A percentile compares a stretch with the other conserved stretches of the same genome.
Conservation (phyloP, 2,329 filamentous ascomycete species). For the Nectriaceae sp. region DNA sequence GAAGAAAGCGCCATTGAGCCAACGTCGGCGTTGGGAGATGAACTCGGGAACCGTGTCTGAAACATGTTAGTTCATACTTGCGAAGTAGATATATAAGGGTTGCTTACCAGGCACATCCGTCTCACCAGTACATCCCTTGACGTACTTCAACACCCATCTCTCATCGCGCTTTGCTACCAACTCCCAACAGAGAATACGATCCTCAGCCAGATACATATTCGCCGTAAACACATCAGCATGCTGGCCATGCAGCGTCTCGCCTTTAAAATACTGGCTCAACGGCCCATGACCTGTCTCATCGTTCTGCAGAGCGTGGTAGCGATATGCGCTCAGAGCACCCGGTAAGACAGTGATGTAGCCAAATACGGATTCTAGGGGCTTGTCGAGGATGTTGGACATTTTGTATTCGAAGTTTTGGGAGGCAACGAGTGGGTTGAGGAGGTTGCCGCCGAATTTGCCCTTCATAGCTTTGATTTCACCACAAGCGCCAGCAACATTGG, state of each 20-base stretch:
- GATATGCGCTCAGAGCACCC: conserved; percentile 91
- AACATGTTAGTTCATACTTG: conserved; percentile 25
- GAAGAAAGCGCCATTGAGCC: conserved; percentile 99
- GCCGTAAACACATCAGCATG: conserved; percentile 97
- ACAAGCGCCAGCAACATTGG: conserved; percentile 93
- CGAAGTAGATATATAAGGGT: neutral
- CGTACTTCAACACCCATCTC: conserved; percentile 97
- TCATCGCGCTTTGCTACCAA: conserved; percentile 92
- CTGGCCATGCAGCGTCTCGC: conserved; percentile 92
- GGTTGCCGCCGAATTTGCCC: conserved; percentile 76
- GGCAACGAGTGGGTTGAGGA: conserved; percentile 92
- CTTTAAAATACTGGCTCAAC: conserved; percentile 98
- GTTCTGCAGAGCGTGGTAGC: conserved; percentile 95
- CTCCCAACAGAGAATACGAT: conserved; percentile 92
- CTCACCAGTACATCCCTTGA: conserved; percentile 94
- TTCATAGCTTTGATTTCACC: conserved; percentile 98
- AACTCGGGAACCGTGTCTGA: conserved; percentile 91
- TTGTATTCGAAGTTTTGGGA: conserved; percentile 99
- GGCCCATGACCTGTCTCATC: conserved; percentile 95
- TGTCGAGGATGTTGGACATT: conserved; percentile 98
- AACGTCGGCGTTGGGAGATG: conserved; percentile 91
- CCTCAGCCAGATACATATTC: conserved; percentile 92
- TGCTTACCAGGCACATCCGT: conserved; percentile 91
- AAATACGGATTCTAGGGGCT: conserved; percentile 94
- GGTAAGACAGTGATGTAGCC: conserved; percentile 97